Percentiles rank a stretch among this genome's conserved stretches.
Evolutionary conservation across 106 monocot genomes (phyloP).

Genomic region (Xerophyta viscosa): DNA sequence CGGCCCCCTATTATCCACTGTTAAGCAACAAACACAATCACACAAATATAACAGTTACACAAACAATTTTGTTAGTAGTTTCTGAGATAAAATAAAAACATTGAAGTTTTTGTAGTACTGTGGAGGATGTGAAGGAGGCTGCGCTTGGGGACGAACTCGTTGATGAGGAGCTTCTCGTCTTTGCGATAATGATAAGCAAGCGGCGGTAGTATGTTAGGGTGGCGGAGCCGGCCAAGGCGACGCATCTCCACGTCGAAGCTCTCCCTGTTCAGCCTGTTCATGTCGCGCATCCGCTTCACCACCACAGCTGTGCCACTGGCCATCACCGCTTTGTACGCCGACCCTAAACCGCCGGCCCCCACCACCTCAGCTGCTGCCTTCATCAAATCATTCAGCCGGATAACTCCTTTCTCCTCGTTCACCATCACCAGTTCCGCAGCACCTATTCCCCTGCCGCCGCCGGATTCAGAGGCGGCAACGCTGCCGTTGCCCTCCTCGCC

Average conservation of each 20-base stretch:
- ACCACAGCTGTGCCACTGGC: slow-evolving; percentile 27
- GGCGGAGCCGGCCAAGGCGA: slow-evolving; percentile 45
- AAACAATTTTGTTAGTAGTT: too few species aligned
- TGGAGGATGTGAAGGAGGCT: slow-evolving; percentile 74
- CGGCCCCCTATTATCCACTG: slow-evolving; percentile 54
- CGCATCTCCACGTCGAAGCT: slow-evolving; percentile 64
- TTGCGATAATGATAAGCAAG: slow-evolving; percentile 64
- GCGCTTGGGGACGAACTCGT: slow-evolving; percentile 63
- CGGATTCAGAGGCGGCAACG: neutral
- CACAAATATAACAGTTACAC: too few species aligned
- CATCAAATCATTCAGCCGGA: slow-evolving; percentile 68
- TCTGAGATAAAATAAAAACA: too few species aligned
- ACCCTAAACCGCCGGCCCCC: slow-evolving; percentile 62
- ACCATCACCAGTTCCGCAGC: slow-evolving; percentile 30
- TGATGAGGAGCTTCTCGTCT: slow-evolving; percentile 71
- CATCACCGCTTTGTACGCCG: slow-evolving; percentile 65
- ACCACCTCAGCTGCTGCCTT: slow-evolving; percentile 88
- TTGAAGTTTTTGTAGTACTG: slow-evolving; percentile 16
- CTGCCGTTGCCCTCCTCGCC: neutral
- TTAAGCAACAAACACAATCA: neutral
- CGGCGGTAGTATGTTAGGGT: slow-evolving; percentile 65
- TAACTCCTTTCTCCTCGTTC: slow-evolving; percentile 39
- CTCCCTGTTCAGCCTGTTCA: slow-evolving; percentile 47
- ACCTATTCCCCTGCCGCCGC: neutral
- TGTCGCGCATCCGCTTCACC: slow-evolving; percentile 70